A percentile compares a stretch with the other conserved stretches of the same genome.
Conservation (phyloP, 345 rosid genomes). For the Euphorbia tirucalli region DNA sequence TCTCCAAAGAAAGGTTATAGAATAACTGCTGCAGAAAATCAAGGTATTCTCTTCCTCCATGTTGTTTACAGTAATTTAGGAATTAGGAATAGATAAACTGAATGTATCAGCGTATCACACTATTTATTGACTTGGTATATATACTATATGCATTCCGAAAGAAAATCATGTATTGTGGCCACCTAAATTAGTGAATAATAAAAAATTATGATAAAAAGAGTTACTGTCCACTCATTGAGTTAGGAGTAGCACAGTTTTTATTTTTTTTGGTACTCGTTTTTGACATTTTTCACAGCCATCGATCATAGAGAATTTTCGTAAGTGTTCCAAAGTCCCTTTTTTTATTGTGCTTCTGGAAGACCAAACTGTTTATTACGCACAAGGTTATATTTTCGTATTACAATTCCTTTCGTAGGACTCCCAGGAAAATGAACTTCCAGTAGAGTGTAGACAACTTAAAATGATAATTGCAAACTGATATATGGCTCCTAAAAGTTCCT, state of each 20-base stretch:
- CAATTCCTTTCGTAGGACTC: background rate
- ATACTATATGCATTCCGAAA: slow-evolving; percentile 1
- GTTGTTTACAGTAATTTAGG: background rate
- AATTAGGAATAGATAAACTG: background rate
- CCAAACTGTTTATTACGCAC: background rate
- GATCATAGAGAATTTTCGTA: background rate
- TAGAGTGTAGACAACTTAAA: background rate
- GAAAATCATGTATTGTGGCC: background rate
- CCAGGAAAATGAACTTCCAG: background rate
- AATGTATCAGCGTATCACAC: background rate
- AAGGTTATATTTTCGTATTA: background rate
- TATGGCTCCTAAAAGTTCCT: background rate
- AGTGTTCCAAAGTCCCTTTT: background rate
- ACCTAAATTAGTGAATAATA: background rate
- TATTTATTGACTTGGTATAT: background rate
- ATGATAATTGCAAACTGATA: background rate
- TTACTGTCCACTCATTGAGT: background rate
- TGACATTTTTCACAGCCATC: background rate
- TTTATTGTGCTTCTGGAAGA: background rate
- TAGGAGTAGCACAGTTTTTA: background rate
- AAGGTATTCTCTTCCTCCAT: slow-evolving; percentile 35
- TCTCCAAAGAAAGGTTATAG: slow-evolving; percentile 30
- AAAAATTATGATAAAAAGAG: background rate
- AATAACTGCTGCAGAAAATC: slow-evolving; percentile 36
- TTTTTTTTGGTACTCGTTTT: background rate